Evolutionary conservation across 2,329 filamentous ascomycete genomes (phyloP).

Genomic region (Hymenoscyphus fraxineus): DNA sequence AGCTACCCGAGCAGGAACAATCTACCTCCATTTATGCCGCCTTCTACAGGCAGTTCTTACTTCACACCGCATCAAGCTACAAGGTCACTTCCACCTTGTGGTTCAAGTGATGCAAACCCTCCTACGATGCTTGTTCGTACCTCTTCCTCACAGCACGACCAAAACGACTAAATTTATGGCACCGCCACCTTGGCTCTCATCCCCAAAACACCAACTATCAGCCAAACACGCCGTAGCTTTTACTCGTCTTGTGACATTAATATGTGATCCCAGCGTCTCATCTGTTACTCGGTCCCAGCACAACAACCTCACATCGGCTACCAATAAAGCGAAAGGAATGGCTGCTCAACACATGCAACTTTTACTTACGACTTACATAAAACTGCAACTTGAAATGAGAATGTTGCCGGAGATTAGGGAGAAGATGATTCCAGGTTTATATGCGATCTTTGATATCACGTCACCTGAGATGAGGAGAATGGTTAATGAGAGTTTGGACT

Average conservation of each 20-base stretch:
- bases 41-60: constrained; percentile 55
- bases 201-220: constrained; percentile 30
- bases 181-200: constrained; percentile 37
- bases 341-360: constrained; percentile 61
- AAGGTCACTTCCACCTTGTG: constrained; percentile 59
- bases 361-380: constrained; percentile 56
- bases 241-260: constrained; percentile 53
- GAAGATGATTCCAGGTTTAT: constrained; percentile 54
- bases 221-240: constrained; percentile 48
- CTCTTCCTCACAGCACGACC: constrained; percentile 33
- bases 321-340: constrained; percentile 57
- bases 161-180: constrained; percentile 25
- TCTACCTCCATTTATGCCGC: constrained; percentile 41
- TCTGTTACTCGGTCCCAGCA: constrained; percentile 45
- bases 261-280: constrained; percentile 56
- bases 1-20: constrained; percentile 21
- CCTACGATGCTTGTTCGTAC: constrained; percentile 49
- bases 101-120: constrained; percentile 52
- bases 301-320: constrained; percentile 54
- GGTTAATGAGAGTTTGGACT: constrained; percentile 57
- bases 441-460: constrained; percentile 57
- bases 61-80: constrained; percentile 57
- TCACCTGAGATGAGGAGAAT: constrained; percentile 51
- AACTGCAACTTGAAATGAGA: constrained; percentile 54
- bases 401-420: constrained; percentile 50